A percentile compares a stretch with the other conserved stretches of the same genome.
Evolutionary conservation across 768 basidiomycete genomes (phyloP).

Genomic region (Clitopilus hobsonii): DNA sequence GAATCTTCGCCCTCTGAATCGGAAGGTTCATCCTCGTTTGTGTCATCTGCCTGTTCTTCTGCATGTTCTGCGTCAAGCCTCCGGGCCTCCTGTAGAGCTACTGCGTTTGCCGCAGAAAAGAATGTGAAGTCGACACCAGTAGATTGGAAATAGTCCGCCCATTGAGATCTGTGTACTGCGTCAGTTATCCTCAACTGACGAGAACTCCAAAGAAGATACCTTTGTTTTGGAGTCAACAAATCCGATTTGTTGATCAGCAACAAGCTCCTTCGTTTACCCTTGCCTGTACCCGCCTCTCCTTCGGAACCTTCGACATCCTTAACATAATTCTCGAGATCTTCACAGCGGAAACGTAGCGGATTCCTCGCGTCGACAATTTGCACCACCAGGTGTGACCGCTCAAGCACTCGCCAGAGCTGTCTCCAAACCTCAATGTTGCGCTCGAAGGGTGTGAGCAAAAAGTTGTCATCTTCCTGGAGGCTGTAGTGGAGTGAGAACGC

Average conservation of each 20-base stretch:
- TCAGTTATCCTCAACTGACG: background rate
- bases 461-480: constrained; percentile 79
- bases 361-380: constrained; percentile 97
- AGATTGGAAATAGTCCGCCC: constrained; percentile 90
- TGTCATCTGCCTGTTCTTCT: constrained; percentile 14
- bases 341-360: constrained; percentile 87
- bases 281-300: constrained; percentile 74
- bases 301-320: constrained; percentile 78
- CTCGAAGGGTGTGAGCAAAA: constrained; percentile 95
- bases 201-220: constrained; percentile 37
- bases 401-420: constrained; percentile 95
- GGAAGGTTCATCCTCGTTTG: constrained; percentile 9
- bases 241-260: constrained; percentile 96
- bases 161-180: constrained; percentile 51
- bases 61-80: constrained; percentile 37
- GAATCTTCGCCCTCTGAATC: constrained; percentile 17
- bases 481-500: constrained; percentile 31
- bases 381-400: constrained; percentile 90
- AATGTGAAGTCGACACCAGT: constrained; percentile 80
- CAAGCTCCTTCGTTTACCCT: constrained; percentile 67
- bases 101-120: constrained; percentile 88
- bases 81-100: constrained; percentile 75
- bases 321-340: constrained; percentile 86
- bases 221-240: constrained; percentile 79
- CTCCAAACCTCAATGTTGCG: constrained; percentile 98